phyloP scores from a whole-genome alignment of 371 early-diverging fungal species.

The Synchytrium microbalum region DNA sequence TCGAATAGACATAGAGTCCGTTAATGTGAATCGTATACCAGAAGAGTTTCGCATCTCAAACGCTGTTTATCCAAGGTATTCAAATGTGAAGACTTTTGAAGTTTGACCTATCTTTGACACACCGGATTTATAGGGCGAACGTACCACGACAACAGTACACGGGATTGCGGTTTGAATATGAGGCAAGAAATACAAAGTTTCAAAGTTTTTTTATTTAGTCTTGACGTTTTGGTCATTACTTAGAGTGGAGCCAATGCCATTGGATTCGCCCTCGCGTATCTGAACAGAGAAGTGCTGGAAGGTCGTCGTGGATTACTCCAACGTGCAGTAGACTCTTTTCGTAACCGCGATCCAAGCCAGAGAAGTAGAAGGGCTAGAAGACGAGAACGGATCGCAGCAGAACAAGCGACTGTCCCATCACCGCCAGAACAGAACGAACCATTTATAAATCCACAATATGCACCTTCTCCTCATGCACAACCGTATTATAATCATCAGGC shows the following conservation, averaged over 20 bases:
- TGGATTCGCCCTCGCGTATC: constrained; percentile 83
- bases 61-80: constrained; percentile 83
- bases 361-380: neutral
- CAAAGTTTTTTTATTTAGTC: too few relatives aligned
- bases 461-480: too few relatives aligned
- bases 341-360: constrained; percentile 42
- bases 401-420: too few relatives aligned
- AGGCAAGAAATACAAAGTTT: constrained; percentile 32
- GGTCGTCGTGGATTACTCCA: constrained; percentile 90
- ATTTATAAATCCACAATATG: too few relatives aligned
- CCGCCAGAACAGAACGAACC: too few relatives aligned
- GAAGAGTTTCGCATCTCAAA: constrained; percentile 71
- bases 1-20: constrained; percentile 67
- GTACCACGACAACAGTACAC: constrained; percentile 54
- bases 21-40: constrained; percentile 48
- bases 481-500: too few relatives aligned
- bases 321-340: constrained; percentile 89
- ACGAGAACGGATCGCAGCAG: neutral
- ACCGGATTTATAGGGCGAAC: too few relatives aligned
- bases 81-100: constrained; percentile 21
- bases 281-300: constrained; percentile 73
- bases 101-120: too few relatives aligned
- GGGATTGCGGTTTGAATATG: constrained; percentile 91
- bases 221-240: neutral
- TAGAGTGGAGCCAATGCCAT: constrained; percentile 72